Conservation (phyloP, 2,329 filamentous ascomycete genomes). For the Fusarium sp. region DNA sequence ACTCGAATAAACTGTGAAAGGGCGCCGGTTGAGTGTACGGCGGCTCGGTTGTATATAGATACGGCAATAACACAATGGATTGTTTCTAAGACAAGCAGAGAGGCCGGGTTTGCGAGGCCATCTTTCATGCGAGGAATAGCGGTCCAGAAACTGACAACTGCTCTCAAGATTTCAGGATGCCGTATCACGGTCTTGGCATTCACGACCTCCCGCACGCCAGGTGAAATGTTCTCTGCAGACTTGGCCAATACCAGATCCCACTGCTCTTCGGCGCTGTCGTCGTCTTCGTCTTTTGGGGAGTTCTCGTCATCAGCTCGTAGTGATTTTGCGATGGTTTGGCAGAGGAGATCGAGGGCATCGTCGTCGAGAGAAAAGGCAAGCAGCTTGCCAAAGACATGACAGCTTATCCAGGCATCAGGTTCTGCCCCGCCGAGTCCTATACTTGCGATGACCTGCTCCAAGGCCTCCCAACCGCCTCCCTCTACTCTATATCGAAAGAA, state of each 20-base stretch:
- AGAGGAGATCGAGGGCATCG: conserved; percentile 75
- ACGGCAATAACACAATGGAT: conserved; percentile 65
- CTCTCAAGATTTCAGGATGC: conserved; percentile 70
- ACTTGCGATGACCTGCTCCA: conserved; percentile 77
- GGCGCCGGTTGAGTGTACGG: conserved; percentile 76
- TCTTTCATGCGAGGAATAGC: conserved; percentile 62
- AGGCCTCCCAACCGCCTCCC: conserved; percentile 78
- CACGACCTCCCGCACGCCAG: conserved; percentile 59
- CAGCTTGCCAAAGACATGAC: conserved; percentile 82
- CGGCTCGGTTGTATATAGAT: conserved; percentile 74
- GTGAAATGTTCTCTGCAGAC: conserved; percentile 51
- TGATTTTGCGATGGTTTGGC: conserved; percentile 59
- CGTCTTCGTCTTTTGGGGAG: conserved; percentile 40
- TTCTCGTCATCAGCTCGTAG: conserved; percentile 47
- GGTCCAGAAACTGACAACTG: conserved; percentile 71
- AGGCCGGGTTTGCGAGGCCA: conserved; percentile 59
- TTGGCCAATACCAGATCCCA: conserved; percentile 52
- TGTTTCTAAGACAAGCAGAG: conserved; percentile 72
- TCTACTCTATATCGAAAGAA: conserved; percentile 84
- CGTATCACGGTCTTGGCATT: conserved; percentile 61
- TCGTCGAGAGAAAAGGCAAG: conserved; percentile 84
- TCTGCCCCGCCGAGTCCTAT: conserved; percentile 72
- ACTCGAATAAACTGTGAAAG: conserved; percentile 72
- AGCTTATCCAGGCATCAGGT: conserved; percentile 72
- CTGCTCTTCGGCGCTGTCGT: conserved; percentile 50